Percentiles rank a stretch among this genome's conserved stretches.
Evolutionary conservation across 768 basidiomycete genomes (phyloP).

Genomic region (Trametes meyenii): DNA sequence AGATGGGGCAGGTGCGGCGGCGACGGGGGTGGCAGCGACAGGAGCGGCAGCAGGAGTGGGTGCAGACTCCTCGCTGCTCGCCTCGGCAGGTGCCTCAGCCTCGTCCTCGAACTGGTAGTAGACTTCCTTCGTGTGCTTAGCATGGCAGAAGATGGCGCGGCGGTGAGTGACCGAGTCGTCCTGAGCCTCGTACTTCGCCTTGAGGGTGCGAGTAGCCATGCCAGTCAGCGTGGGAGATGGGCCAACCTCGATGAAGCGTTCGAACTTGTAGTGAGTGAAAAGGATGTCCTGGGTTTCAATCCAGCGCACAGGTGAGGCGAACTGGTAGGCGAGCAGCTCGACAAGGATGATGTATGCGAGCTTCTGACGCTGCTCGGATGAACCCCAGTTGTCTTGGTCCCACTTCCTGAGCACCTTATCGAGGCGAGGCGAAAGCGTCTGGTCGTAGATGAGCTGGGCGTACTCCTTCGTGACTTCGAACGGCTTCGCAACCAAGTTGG

Average conservation of each 20-base stretch:
- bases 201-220: conserved; percentile 88
- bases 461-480: conserved; percentile 86
- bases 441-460: conserved; percentile 93
- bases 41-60: conserved; percentile 44
- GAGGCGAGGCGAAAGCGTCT: conserved; percentile 93
- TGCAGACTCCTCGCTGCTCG: conserved; percentile 37
- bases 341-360: conserved; percentile 96
- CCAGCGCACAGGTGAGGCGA: conserved; percentile 98
- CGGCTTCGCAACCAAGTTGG: conserved; percentile 90
- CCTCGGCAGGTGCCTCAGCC: conserved; percentile 46
- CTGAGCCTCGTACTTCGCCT: conserved; percentile 89
- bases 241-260: conserved; percentile 93
- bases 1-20: conserved; percentile 53
- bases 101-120: conserved; percentile 98
- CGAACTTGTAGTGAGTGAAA: conserved; percentile 84
- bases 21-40: conserved; percentile 44
- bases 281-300: conserved; percentile 98
- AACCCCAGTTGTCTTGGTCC: conserved; percentile 90
- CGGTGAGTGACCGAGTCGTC: conserved; percentile 84
- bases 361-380: conserved; percentile 81
- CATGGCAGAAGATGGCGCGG: conserved; percentile 86
- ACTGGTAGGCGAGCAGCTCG: conserved; percentile 96
- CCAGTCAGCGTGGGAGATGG: conserved; percentile 96
- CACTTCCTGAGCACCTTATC: conserved; percentile 94
- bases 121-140: conserved; percentile 95